Evolutionary conservation across 2,329 filamentous ascomycete genomes (phyloP), one percentile per base, ranked within the genome.

Genomic region (Epichloe gansuensis): DNA sequence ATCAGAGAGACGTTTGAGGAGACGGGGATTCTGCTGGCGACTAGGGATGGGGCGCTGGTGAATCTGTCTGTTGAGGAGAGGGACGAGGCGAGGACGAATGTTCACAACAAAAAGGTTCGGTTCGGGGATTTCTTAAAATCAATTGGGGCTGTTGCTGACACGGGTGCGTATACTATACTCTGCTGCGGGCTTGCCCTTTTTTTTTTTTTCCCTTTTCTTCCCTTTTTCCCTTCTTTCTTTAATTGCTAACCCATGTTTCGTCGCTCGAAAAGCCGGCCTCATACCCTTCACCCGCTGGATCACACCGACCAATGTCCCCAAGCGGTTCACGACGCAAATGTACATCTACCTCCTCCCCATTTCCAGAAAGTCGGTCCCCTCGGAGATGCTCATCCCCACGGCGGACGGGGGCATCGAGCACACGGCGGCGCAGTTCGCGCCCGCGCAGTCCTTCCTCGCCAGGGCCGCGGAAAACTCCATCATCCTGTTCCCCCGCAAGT

Each of bases 1-100:
- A 81, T 97, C 25, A 77, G 93, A 6, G 93, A 97, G 72, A 89
- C 89, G 0, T 97, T 97, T 63, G 93, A 98, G 66, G 93, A 97
- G 71, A 91, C 87, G 58, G 93, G 93, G 0, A 89, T 96, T 51
- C 69, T 97, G 28, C 75, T 97, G 3, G 88, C 88, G 0, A 73
- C 65, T 51, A 61, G 57, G 53, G 73, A 74, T 5, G 77, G 75
- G 0, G 68, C 72, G 21, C 68, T 91, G 50, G 68, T 93, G 34
- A 75, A 81, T 42, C 65, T 94, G 5, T 66, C 75, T 0, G 75
- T 80, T 7, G 68, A 69, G 1, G 78, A 83, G 54, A 73, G 83
- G 31, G 83, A 89, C 50, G 68, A 73, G 50, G 88, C 83, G 1
- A 76, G 91, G 52, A 78, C 76, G 60, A 72, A 72, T 5, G 81